Evolutionary conservation across 2,329 filamentous ascomycete species (phyloP), one percentile per base, ranked within the genome.

Genomic region (Calycina marina): DNA sequence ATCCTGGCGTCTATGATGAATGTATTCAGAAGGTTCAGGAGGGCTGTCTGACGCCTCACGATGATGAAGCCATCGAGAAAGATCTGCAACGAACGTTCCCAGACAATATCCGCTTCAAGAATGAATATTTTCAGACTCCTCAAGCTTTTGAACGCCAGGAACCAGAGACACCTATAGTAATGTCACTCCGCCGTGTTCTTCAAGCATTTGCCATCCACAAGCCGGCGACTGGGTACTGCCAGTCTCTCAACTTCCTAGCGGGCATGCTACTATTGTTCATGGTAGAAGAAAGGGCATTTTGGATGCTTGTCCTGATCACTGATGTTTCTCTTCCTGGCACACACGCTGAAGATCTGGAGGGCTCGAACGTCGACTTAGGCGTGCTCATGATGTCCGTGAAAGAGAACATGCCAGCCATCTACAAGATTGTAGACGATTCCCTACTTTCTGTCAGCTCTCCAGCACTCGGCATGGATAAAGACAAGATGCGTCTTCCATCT

Each of bases 21-120:
- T 61, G 90, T 18, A 61, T 67, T 34, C 64, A 70, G 38, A 59
- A 62, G 39, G 72, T 81, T 18, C 77, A 79, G 48, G 63, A 70
- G 0, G 68, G 63, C 11, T 59, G 62, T 34, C 61, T 77, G n/a
- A 72, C 60, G 45, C 68, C 76, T 43, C 71, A 82, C 31, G 84
- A 94, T 46, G 67, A 77, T 26, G 88, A 96, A 49, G 79, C 86
- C 30, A 93, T 96, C 47, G 88, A 96, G 59, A 76, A 88, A 29
- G 88, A 96, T 55, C 63, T 96, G 14, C 82, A 94, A 57, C 74
- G 88, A 25, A 94, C 88, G 0, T 96, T 94, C 49, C 88, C 88
- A 0, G 88, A 96, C 59, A 94, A 96, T 46, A 67, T 92, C 35
- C 75, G 73, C 42, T 96, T 94, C 60, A 90, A 90, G 48, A 80